Evolutionary conservation across 495 filamentous ascomycete genomes (phyloP), one percentile per base, ranked within the genome.

Genomic region (Trichoderma parareesei): DNA sequence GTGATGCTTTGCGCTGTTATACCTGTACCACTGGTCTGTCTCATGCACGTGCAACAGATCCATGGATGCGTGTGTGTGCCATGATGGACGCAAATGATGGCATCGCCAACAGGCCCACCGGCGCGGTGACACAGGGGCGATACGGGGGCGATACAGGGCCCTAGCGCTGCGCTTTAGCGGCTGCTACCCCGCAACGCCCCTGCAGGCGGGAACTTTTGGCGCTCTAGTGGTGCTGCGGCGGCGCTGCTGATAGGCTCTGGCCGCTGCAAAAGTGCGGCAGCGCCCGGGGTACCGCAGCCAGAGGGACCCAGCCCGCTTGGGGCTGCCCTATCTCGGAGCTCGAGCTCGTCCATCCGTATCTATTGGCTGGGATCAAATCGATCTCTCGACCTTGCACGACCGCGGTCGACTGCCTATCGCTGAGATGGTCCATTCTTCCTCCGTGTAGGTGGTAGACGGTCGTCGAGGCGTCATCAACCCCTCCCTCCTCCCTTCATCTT

Each of bases 201-300:
- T 57, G 53, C 11, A 57, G 53, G 37, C 18, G 20, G 53, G 53
- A 57, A 57, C 53, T 57, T 57, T 57, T 57, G 53, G 53, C 53
- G 53, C 11, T 57, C 27, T 27, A 35, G 4, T 8, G 33, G 53
- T 27, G 53, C 11, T 57, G 53, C 53, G 35, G 4, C 2, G 33
- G 53, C 53, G 53, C 1, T 20, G 2, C 53, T 57, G 33, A 37
- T 57, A 37, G 33, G 33, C 9, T 5, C 27, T 20, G 27, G 18
- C 8, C 4, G 53, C 53, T 57, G 53, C 53, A 57, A 14, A 38
- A 38, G 27, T 35, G 53, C 53, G 44, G 44, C n/a, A 5, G 11
- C 35, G 53, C 20, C 27, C 27, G 53, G 20, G 53, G 53, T 37
- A 57, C 14, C 20, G 48, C 48, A 55, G 18, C 48, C 48, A 18